A percentile compares a stretch with the other conserved stretches of the same genome.
These are phyloP conservation scores for Celoporthe dispersa DNA, from an alignment of 2,329 filamentous ascomycete species.

Conservation along the genomic window DNA sequence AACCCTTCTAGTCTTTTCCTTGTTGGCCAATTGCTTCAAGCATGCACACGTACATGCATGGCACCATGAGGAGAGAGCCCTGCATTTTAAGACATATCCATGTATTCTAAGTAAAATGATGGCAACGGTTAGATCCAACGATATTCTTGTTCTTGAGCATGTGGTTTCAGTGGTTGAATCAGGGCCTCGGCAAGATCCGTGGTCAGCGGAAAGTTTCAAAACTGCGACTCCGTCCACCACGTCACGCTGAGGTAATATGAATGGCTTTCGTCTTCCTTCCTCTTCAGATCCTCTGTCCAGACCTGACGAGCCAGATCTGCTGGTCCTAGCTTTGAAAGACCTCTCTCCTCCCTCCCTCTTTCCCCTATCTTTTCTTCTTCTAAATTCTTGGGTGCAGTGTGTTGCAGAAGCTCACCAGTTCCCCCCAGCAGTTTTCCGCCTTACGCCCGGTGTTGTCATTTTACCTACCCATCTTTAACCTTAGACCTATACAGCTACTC, in stretches of 20 bases:
- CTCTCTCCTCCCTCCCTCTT: background rate
- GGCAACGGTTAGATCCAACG: background rate
- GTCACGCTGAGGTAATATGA: constrained; percentile 28
- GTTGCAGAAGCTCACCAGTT: background rate
- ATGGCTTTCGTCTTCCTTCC: constrained; percentile 12
- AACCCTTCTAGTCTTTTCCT: background rate
- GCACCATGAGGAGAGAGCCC: background rate
- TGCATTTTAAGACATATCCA: background rate
- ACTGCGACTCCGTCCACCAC: constrained; percentile 17
- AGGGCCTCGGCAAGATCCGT: background rate
- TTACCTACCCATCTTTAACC: background rate
- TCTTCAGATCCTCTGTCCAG: constrained; percentile 3
- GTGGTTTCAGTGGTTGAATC: background rate
- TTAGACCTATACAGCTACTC: background rate
- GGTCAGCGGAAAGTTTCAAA: background rate
- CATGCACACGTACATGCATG: too few relatives aligned
- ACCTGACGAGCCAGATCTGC: background rate
- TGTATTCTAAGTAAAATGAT: background rate
- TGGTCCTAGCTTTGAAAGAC: background rate
- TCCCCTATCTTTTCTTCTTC: background rate
- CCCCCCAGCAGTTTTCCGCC: background rate
- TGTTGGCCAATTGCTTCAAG: background rate
- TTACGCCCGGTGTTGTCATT: background rate
- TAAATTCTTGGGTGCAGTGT: background rate
- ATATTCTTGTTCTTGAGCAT: background rate